Conservation (phyloP, 2,329 filamentous ascomycete species). For the Teratosphaeriaceae sp. region DNA sequence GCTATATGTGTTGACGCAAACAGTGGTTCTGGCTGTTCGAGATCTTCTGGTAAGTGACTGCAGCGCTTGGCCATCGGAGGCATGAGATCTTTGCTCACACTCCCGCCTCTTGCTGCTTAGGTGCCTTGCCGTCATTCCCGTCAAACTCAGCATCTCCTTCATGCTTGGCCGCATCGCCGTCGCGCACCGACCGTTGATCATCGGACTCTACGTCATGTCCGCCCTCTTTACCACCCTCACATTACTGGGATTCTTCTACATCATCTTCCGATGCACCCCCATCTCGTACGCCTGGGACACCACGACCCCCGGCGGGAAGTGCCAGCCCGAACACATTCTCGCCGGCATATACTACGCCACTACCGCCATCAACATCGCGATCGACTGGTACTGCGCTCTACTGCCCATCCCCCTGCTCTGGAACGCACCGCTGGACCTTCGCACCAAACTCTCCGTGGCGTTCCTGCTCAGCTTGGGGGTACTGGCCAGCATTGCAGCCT, state of each 20-base stretch:
- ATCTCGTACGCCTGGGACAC: slow-evolving; percentile 2
- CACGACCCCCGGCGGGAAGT: not conserved
- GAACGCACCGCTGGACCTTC: not conserved
- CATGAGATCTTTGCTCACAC: too few species aligned
- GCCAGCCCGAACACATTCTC: not conserved
- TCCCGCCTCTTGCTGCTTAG: too few species aligned
- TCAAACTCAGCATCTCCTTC: slow-evolving; percentile 1
- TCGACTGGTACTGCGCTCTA: slow-evolving; percentile 1
- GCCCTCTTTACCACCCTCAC: not conserved
- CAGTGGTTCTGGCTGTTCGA: slow-evolving; percentile 4
- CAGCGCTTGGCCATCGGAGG: too few species aligned
- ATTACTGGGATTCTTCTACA: not conserved
- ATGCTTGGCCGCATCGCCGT: slow-evolving; percentile 2
- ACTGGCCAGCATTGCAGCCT: not conserved
- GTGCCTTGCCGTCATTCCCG: not conserved
- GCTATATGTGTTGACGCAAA: too few species aligned
- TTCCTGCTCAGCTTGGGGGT: slow-evolving; percentile 1
- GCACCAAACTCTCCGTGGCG: not conserved
- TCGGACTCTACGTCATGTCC: not conserved
- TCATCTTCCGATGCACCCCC: slow-evolving; percentile 1
- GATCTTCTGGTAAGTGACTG: slow-evolving; percentile 1
- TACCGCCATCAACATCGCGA: not conserved
- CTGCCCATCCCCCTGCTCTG: slow-evolving; percentile 1
- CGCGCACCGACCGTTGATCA: not conserved
- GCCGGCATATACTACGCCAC: not conserved